A percentile compares a stretch with the other conserved stretches of the same genome.
These are phyloP conservation scores for Ophiostoma quercus DNA, from an alignment of 2,329 filamentous ascomycete species.

Conservation along the genomic window DNA sequence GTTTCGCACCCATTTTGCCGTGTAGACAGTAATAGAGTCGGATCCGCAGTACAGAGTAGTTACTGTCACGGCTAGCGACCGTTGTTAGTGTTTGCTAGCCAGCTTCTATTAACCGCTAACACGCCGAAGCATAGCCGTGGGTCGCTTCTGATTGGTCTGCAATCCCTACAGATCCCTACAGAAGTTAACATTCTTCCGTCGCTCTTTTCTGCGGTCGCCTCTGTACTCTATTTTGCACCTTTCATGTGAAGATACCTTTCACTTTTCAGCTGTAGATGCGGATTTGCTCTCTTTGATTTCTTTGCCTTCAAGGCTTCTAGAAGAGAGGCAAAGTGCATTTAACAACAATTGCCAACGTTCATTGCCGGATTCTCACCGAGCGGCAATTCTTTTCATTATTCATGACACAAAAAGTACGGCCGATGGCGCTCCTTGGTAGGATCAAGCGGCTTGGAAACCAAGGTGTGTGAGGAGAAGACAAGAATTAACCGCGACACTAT, in stretches of 20 bases:
- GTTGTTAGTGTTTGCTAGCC: not conserved
- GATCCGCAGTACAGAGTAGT: not conserved
- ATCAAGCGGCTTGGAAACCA: not conserved
- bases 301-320: too few species aligned
- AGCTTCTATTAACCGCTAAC: not conserved
- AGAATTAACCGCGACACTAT: not conserved
- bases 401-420: not conserved
- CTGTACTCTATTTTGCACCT: not conserved
- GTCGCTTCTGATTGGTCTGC: not conserved
- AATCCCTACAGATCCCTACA: too few species aligned
- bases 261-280: too few species aligned
- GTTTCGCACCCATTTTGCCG: not conserved
- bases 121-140: not conserved
- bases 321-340: too few species aligned
- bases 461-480: not conserved
- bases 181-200: not conserved
- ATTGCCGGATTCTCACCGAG: too few species aligned
- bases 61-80: too few species aligned
- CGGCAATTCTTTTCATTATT: too few species aligned
- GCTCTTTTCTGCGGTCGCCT: constrained; percentile 3
- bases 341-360: too few species aligned
- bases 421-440: constrained; percentile 5
- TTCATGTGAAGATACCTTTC: not conserved
- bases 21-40: not conserved
- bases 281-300: too few species aligned